phyloP scores from a whole-genome alignment of 345 rosid species.

The Ceriops zippeliana region DNA sequence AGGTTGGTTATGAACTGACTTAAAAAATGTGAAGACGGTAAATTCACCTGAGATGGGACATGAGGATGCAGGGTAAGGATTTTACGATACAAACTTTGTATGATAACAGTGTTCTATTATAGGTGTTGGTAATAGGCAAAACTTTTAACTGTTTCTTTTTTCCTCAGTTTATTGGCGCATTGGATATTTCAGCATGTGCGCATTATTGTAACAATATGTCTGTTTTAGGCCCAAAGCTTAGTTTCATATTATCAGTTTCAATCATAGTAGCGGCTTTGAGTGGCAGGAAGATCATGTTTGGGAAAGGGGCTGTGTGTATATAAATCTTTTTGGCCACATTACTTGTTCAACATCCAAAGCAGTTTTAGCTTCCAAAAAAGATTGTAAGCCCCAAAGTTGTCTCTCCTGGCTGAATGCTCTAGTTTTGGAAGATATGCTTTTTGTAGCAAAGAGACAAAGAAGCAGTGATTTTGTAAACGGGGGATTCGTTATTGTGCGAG shows the following conservation, averaged over 20 bases:
- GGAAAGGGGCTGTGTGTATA: slow-evolving; percentile 19
- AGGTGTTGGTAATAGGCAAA: slow-evolving; percentile 21
- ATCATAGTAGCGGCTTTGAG: slow-evolving; percentile 12
- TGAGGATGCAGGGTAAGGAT: slow-evolving; percentile 33
- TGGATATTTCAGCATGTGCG: slow-evolving; percentile 27
- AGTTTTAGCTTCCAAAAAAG: not conserved
- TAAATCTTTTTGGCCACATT: slow-evolving; percentile 1
- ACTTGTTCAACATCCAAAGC: slow-evolving; percentile 11
- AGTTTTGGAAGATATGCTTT: not conserved
- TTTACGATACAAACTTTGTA: slow-evolving; percentile 36
- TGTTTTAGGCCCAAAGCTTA: slow-evolving; percentile 19
- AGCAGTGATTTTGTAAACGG: no score
- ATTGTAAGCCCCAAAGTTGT: not conserved
- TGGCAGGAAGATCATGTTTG: slow-evolving; percentile 22
- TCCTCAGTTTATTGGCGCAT: slow-evolving; percentile 21
- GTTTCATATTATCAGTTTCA: slow-evolving; percentile 16
- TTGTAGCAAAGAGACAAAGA: no score
- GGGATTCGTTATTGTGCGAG: no score
- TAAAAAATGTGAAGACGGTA: slow-evolving; percentile 32
- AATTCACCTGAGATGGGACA: slow-evolving; percentile 28
- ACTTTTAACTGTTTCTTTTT: slow-evolving; percentile 11
- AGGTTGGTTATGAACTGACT: slow-evolving; percentile 30
- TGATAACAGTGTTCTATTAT: slow-evolving; percentile 35
- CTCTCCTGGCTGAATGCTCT: not conserved
- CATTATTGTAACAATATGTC: slow-evolving; percentile 23